Base-by-base conservation (phyloP, 139 green algal genomes). In the Edaphochlamys debaryana region DNA sequence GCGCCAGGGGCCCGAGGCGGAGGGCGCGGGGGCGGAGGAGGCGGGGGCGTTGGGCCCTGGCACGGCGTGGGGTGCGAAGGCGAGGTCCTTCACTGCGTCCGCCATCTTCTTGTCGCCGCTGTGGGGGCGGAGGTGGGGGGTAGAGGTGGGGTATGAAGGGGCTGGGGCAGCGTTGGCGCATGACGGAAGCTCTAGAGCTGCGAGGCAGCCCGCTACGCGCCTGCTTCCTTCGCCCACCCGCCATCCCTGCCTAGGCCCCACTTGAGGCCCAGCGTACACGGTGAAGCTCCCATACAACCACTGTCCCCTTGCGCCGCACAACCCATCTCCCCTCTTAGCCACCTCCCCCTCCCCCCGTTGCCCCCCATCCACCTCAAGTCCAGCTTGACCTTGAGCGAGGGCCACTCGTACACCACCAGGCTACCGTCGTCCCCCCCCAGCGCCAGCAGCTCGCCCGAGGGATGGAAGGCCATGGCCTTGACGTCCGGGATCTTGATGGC, bases 371-470 rank as follows among this genome's bases (percentile, higher is more conserved):
- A 54, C 80, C 29, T 90, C 34, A 87, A 68, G 1, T 87, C 62
- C 17, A 90, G 29, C 60, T 85, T 90, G 67, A 74, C 22, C n/a
- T 70, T 72, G 13, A 90, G 32, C 0, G 54, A 69, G 3, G 86
- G 86, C 86, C 86, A 90, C 68, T 85, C 79, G 22, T 83, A 84
- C 37, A 90, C 80, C 41, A 54, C 38, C 17, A 90, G 41, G 13
- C n/a, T 66, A 30, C 86, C 86, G 27, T 81, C 77, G 0, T 68
- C 80, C 1, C 27, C 40, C 9, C 86, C 86, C 56, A 87, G 56
- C 22, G 73, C 67, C 19, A 90, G 66, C 3, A 67, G 52, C 9
- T 84, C 74, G 17, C 86, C 79, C 0, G 38, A 66, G 0, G 67
- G 45, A 41, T 67, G 67, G 86, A 90, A 87, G 30, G 79, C 45